Percentiles rank a stretch among this genome's conserved stretches.
phyloP scores from a whole-genome alignment of 257 asterid species.

The Perilla frutescens region DNA sequence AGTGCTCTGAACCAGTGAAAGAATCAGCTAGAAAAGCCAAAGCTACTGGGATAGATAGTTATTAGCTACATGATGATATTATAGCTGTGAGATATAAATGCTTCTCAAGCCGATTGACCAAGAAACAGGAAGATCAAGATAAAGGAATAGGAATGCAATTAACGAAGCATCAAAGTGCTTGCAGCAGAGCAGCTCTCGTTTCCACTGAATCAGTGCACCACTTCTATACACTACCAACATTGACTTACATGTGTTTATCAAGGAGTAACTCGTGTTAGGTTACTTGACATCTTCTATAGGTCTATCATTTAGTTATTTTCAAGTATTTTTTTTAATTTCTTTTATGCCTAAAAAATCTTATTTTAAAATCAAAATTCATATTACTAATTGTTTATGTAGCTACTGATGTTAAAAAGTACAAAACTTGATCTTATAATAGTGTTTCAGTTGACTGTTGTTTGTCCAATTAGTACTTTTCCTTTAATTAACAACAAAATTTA shows the following conservation, averaged over 20 bases:
- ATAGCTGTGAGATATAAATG: constrained; percentile 1
- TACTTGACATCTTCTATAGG: not conserved
- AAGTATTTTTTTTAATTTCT: not conserved
- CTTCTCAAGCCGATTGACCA: constrained; percentile 2
- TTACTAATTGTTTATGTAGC: not conserved
- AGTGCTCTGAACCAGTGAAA: not conserved
- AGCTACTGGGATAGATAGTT: not conserved
- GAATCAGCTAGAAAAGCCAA: not conserved
- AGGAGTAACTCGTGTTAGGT: not conserved
- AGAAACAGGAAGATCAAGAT: not conserved
- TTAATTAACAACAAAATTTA: not conserved
- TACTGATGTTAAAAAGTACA: not conserved
- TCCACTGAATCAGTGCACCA: not conserved
- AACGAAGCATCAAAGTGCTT: no score
- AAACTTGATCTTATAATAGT: not conserved
- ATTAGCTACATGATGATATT: not conserved
- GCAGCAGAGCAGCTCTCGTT: not conserved
- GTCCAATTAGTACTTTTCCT: not conserved
- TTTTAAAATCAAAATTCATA: not conserved
- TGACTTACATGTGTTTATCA: not conserved
- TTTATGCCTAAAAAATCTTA: no score
- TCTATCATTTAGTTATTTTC: not conserved
- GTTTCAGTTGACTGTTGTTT: not conserved
- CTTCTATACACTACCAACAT: not conserved
- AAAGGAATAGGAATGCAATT: not conserved